Base-by-base conservation (phyloP, 306 rosid genomes). In the Trifolium subterraneum region DNA sequence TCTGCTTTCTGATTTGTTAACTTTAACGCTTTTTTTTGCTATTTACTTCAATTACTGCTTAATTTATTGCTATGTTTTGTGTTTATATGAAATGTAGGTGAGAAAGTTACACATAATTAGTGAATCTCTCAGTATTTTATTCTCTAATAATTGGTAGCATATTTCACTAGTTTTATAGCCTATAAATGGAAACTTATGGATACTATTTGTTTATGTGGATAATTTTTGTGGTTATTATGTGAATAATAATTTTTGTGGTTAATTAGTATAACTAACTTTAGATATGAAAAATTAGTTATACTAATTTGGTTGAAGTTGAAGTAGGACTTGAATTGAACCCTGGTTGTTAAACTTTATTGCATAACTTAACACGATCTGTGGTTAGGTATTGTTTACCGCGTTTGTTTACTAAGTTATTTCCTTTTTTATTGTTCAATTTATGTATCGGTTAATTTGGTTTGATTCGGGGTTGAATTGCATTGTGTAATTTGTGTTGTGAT, bases 1-100 rank as follows among this genome's bases (percentile, higher is more conserved):
- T 50, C 23, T n/a, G 0, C 67, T 42, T 51, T 19, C 14, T 47
- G 50, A 79, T 76, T 70, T 54, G 35, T 56, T 7, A 2, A 44
- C 70, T 38, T 12, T 35, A 41, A 3, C 63, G 5, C 44, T 52
- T 48, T 54, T 58, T 50, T 16, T 41, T 19, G 42, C 13, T 38
- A 18, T 23, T 7, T 18, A n/a, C 62, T 54, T 70, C 20, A 14
- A 2, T 64, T 22, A 10, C 16, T 81, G 70, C 74, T 52, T 58
- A 38, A 69, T 51, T 80, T 74, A 61, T 55, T 58, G 39, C 31
- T 2, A 16, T 72, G 56, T 55, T 42, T 61, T 39, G n/a, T 70
- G 20, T 59, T 78, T 67, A 29, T 68, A 73, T 44, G 59, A 73
- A 67, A 84, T 83, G 70, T 75, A 62, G 75, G 71, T 62, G 39